These are phyloP conservation scores for Solanum chmielewskii DNA, from an alignment of 257 asterid genomes.

Conservation along the genomic window DNA sequence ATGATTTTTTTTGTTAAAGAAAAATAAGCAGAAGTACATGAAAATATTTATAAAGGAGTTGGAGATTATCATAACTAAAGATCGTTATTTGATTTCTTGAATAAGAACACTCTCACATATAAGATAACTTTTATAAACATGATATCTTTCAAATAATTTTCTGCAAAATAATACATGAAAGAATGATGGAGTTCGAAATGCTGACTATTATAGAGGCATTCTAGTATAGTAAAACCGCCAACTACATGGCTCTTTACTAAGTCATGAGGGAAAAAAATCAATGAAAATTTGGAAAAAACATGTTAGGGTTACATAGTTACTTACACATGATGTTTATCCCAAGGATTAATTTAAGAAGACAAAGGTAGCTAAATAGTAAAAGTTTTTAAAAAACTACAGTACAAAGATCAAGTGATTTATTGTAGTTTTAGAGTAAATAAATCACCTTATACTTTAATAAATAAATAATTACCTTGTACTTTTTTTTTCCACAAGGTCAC, in stretches of 20 bases:
- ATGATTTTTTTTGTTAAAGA: neutral
- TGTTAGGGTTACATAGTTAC: neutral
- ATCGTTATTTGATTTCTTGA: neutral
- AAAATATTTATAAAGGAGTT: neutral
- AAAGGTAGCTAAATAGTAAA: neutral
- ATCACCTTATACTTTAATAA: neutral
- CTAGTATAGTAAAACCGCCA: neutral
- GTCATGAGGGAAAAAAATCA: neutral
- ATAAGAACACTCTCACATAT: neutral
- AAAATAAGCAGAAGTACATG: neutral
- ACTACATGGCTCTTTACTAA: neutral
- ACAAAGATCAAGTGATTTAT: neutral
- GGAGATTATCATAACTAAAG: neutral
- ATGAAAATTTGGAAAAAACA: neutral
- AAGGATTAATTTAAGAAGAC: neutral
- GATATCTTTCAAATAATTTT: neutral
- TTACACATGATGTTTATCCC: neutral
- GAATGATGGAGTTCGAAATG: neutral
- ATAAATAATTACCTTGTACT: neutral
- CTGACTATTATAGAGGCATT: neutral
- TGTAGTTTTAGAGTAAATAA: neutral
- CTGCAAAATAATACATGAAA: neutral
- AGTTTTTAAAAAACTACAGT: neutral
- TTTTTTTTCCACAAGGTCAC: neutral
- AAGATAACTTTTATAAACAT: neutral